phyloP scores from a whole-genome alignment of 805 yeast species.

The Wickerhamiella domercqiae region DNA sequence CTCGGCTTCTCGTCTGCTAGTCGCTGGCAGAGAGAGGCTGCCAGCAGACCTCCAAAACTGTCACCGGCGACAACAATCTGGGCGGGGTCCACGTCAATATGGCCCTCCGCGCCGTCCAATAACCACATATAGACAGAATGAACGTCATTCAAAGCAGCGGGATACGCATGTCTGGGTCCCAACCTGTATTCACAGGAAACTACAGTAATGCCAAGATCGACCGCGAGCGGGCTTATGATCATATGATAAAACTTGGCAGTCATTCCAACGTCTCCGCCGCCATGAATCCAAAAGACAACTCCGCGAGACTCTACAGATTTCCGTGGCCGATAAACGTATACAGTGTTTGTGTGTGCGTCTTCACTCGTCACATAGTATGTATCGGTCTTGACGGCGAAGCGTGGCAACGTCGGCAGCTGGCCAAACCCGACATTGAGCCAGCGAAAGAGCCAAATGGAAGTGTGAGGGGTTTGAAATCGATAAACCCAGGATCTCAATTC shows the following conservation, averaged over 20 bases:
- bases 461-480: not conserved
- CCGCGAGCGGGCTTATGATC: not conserved
- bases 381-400: not conserved
- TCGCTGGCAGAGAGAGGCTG: conserved; percentile 1
- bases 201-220: not conserved
- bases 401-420: not conserved
- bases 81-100: not conserved
- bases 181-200: not conserved
- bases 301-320: not conserved
- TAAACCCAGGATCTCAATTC: not conserved
- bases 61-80: conserved; percentile 1
- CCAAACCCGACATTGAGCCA: not conserved
- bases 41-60: conserved; percentile 1
- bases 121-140: not conserved
- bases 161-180: conserved; percentile 1
- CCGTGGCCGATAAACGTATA: not conserved
- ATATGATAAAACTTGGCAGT: not conserved
- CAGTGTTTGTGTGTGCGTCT: not conserved
- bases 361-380: not conserved
- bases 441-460: not conserved
- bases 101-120: not conserved
- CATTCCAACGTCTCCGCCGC: not conserved
- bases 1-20: not conserved
- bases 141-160: not conserved
- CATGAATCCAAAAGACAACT: not conserved